Percentiles rank a stretch among this genome's conserved stretches.
phyloP scores from a whole-genome alignment of 2,329 filamentous ascomycete species.

The Thelonectria discophora region DNA sequence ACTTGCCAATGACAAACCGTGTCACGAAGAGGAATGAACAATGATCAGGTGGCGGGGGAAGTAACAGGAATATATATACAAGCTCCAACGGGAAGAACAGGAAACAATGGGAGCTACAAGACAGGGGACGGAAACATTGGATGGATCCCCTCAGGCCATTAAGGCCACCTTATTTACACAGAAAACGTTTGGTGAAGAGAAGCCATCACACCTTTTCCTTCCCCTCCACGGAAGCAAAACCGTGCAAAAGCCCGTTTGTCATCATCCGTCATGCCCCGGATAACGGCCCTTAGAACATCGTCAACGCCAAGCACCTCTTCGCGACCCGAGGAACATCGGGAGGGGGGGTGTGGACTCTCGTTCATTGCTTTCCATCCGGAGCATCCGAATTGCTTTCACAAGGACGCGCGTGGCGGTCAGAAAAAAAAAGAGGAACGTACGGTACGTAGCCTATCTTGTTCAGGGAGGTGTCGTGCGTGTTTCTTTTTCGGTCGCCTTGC shows the following conservation, averaged over 20 bases:
- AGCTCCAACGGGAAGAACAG: neutral
- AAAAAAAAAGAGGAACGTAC: conserved; percentile 22
- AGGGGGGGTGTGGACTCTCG: conserved; percentile 1
- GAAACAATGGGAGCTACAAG: neutral
- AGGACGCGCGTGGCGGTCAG: conserved; percentile 1
- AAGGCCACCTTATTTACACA: neutral
- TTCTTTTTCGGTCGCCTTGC: neutral
- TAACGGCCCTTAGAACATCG: neutral
- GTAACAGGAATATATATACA: too few relatives aligned
- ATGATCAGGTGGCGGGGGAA: too few relatives aligned
- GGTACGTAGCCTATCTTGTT: neutral
- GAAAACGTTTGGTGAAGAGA: neutral
- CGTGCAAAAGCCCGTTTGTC: neutral
- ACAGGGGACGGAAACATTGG: neutral
- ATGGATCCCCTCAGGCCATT: neutral
- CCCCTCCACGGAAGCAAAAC: neutral
- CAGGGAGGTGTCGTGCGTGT: neutral
- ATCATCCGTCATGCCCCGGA: neutral
- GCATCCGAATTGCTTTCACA: conserved; percentile 44
- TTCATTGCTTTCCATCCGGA: conserved; percentile 26
- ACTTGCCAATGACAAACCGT: neutral
- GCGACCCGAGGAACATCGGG: neutral
- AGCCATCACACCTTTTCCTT: conserved; percentile 5
- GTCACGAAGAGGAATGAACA: neutral
- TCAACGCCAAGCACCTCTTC: neutral